These are phyloP conservation scores for Cantharellus anzutake DNA, from an alignment of 768 basidiomycete species.

Conservation along the genomic window DNA sequence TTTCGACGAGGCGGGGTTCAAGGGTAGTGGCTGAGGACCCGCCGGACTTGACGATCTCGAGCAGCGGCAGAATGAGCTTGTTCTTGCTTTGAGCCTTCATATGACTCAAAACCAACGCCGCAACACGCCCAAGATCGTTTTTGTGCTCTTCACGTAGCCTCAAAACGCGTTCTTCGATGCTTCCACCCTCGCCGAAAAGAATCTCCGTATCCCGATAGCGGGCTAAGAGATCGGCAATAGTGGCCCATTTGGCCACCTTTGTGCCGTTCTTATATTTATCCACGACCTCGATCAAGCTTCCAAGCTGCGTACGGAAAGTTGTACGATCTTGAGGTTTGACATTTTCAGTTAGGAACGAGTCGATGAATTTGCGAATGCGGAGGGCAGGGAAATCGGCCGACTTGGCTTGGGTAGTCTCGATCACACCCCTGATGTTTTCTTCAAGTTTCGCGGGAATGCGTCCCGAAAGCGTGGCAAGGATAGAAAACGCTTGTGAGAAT, in stretches of 20 bases:
- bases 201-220: constrained; percentile 77
- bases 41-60: constrained; percentile 78
- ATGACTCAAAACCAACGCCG: constrained; percentile 77
- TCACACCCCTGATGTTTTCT: constrained; percentile 56
- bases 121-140: constrained; percentile 78
- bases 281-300: constrained; percentile 50
- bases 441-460: constrained; percentile 88
- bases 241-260: constrained; percentile 68
- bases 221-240: constrained; percentile 55
- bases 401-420: constrained; percentile 61
- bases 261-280: constrained; percentile 66
- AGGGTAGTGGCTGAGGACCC: constrained; percentile 54
- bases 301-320: constrained; percentile 58
- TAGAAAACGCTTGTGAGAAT: constrained; percentile 65
- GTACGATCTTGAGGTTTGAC: constrained; percentile 62
- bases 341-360: constrained; percentile 66
- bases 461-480: constrained; percentile 75
- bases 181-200: constrained; percentile 58
- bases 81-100: constrained; percentile 89
- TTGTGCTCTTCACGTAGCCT: constrained; percentile 82
- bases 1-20: constrained; percentile 55
- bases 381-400: constrained; percentile 82
- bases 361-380: constrained; percentile 70
- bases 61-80: constrained; percentile 65
- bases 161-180: constrained; percentile 83